These are phyloP conservation scores for Geotrichum siamense DNA, from an alignment of 1,139 yeast species.

Conservation along the genomic window DNA sequence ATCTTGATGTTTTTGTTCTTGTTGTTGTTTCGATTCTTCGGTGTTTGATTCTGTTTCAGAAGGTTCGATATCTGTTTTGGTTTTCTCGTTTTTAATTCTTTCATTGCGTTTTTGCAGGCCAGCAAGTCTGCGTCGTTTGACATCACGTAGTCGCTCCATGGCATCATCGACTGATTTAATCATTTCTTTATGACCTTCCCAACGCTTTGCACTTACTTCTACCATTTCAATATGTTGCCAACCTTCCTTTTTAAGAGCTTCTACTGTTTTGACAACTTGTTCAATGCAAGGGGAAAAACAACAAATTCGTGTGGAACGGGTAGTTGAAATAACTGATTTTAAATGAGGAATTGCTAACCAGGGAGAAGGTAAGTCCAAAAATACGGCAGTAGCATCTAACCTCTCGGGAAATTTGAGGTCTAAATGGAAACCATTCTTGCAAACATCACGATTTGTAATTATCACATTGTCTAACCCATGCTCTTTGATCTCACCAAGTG, in stretches of 20 bases:
- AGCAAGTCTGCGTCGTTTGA: constrained; percentile 62
- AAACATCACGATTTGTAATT: constrained; percentile 88
- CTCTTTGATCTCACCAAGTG: constrained; percentile 61
- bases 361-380: constrained; percentile 92
- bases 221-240: constrained; percentile 94
- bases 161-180: constrained; percentile 75
- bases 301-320: constrained; percentile 60
- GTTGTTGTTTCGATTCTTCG: constrained; percentile 14
- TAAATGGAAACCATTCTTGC: constrained; percentile 65
- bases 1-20: constrained; percentile 19
- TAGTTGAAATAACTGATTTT: constrained; percentile 48
- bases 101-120: constrained; percentile 61
- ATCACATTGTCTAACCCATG: constrained; percentile 56
- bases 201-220: constrained; percentile 75
- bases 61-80: constrained; percentile 2
- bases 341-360: constrained; percentile 91
- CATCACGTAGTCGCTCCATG: constrained; percentile 69
- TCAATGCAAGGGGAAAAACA: constrained; percentile 98
- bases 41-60: constrained; percentile 8
- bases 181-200: constrained; percentile 93
- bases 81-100: constrained; percentile 23
- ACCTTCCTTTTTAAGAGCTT: constrained; percentile 62
- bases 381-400: constrained; percentile 61
- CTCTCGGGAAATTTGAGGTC: constrained; percentile 17
- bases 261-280: constrained; percentile 84